Base-by-base conservation (phyloP, 148 eudicot species). In the Vaccinium myrtillus region DNA sequence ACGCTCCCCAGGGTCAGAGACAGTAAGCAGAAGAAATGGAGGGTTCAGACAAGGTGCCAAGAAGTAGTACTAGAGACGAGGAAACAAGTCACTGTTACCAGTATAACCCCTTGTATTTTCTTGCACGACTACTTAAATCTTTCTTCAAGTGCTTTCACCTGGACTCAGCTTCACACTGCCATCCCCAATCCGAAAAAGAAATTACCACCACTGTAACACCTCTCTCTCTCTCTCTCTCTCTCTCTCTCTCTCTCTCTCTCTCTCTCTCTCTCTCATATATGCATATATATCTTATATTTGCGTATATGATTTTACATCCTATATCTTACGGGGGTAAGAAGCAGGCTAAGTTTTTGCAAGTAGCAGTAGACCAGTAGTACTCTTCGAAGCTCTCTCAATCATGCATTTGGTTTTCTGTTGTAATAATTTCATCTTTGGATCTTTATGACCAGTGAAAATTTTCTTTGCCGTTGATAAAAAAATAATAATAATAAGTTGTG, bases 191-290 rank as follows among this genome's bases (percentile, higher is more conserved):
- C 77, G 1, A 49, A 50, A 23, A 30, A 23, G 36, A 51, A 77
- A 50, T 25, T 14, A 55, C 15, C 13, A 77, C 32, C 32, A 50
- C 13, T 10, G 30, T 55, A 30, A 77, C 8, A 5, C 5, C 54
- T 10, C 54, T 77, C 80, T 23, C 80, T 77, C 80, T 77, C 80
- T 77, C 80, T 77, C 80, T 77, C 59, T 50, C 80, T 77, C 80
- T 77, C 79, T 77, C 79, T 77, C 79, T 49, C 58, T 46, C 53
- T 75, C 53, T 75, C 53, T 75, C 25, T 16, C 55, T 53, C 55
- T 53, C 55, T 53, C 56, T 12, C 18, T 2, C 55, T 13, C 61
- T 13, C 61, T 1, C 61, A 58, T 18, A 18, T 18, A 58, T 6
- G 5, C n/a, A 5, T 18, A 18, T 59, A 1, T 2, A 48, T 48